Evolutionary conservation across 2,329 filamentous ascomycete species (phyloP), one percentile per base, ranked within the genome.

Genomic region (Epichloe uncinata): DNA sequence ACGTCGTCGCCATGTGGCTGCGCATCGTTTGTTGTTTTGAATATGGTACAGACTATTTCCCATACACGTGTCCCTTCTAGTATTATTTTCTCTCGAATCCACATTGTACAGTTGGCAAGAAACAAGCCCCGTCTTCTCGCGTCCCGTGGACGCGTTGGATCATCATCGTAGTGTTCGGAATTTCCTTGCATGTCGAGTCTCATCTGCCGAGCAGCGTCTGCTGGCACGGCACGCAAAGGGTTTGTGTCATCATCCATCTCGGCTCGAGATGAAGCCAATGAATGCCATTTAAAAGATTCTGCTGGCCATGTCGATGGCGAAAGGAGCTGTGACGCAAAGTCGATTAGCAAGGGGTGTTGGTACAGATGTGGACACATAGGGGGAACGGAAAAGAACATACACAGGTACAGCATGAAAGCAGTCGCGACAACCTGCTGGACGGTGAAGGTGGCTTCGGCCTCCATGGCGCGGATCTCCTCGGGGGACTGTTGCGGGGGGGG

Each of bases 331-430:
- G 15, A 36, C 16, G 35, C 30, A 18, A 26, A 40, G 16, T 44
- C 33, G 7, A n/a, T 16, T 18, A 37, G 41, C 26, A 20, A 33
- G 38, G 26, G 8, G 20, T 12, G 16, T 16, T 11, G 12, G 6
- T 35, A 34, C 16, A 35, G 13, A 15, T 45, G 18, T 20, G 43
- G 41, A 7, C 41, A 22, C 18, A 18, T 9, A n/a, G 7, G 2
- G 38, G 37, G 30, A 11, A 26, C 11, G 1, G 30, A 20, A 36
- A 16, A 15, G 4, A 34, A 64, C 84, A 51, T 79, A 93, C 87
- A 87, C 53, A 93, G 70, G 64, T 91, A 91, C 45, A 93, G 75
- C 46, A 85, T 66, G 38, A 82, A 72, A 55, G 81, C 82, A 15
- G 80, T 79, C 38, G 78, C 75, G 50, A 83, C 63, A 54, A 84